Evolutionary conservation across 2,329 filamentous ascomycete species (phyloP).

Genomic region (Septoria linicola): DNA sequence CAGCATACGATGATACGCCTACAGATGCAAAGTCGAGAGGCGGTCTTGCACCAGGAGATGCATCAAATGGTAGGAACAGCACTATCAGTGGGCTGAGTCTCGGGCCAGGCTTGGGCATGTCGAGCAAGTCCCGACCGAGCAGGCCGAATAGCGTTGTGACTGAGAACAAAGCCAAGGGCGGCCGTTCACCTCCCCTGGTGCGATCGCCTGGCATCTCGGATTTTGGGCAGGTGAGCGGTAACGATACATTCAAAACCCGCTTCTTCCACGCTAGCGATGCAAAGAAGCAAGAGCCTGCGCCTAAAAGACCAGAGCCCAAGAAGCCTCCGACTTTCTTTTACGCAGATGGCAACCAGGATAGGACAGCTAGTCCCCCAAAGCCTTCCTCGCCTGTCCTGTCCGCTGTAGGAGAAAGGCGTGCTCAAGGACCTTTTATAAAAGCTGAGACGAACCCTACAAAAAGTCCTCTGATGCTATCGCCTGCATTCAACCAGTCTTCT

Average conservation of each 20-base stretch:
- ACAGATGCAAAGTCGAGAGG: slow-evolving; percentile 17
- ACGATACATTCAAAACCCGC: slow-evolving; percentile 54
- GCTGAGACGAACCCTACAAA: slow-evolving; percentile 23
- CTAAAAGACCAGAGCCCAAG: slow-evolving; percentile 41
- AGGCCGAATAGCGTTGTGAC: slow-evolving; percentile 43
- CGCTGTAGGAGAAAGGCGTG: slow-evolving; percentile 30
- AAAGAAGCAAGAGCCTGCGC: slow-evolving; percentile 33
- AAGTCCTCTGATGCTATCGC: slow-evolving; percentile 36
- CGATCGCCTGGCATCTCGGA: slow-evolving; percentile 38
- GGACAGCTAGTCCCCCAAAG: slow-evolving; percentile 39
- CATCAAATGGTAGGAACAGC: slow-evolving; percentile 20
- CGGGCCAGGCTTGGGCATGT: slow-evolving; percentile 5
- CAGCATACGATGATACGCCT: slow-evolving; percentile 26
- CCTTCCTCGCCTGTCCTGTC: slow-evolving; percentile 42
- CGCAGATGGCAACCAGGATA: slow-evolving; percentile 51
- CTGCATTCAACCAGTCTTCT: slow-evolving; percentile 34
- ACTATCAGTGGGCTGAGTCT: slow-evolving; percentile 23
- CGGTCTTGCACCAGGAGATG: slow-evolving; percentile 15
- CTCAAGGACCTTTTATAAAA: slow-evolving; percentile 26
- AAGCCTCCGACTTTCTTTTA: slow-evolving; percentile 54
- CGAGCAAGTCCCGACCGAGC: slow-evolving; percentile 15
- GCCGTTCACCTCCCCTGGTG: slow-evolving; percentile 34
- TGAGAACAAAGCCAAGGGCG: slow-evolving; percentile 32
- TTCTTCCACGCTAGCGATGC: slow-evolving; percentile 93
- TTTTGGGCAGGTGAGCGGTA: slow-evolving; percentile 20